Evolutionary conservation across 169 alveolate species (phyloP).

Genomic region (Eimeria nieschulzi): DNA sequence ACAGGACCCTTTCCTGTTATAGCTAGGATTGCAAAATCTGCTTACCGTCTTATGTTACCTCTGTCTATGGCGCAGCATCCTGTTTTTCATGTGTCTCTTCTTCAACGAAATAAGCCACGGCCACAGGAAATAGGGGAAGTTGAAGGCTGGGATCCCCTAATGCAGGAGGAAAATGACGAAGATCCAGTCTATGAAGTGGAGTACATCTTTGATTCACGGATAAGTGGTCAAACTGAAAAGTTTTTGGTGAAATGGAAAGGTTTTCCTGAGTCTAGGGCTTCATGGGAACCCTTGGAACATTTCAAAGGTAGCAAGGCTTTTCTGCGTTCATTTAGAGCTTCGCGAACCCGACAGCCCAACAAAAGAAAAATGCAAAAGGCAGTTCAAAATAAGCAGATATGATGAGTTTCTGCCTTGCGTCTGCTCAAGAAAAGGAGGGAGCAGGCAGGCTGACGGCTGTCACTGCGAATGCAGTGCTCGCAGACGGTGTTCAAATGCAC

Average conservation of each 20-base stretch:
- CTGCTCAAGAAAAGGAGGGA: too few relatives aligned
- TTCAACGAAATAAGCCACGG: background rate
- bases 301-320: too few relatives aligned
- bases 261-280: background rate
- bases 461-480: too few relatives aligned
- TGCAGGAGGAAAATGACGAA: background rate
- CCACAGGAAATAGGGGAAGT: background rate
- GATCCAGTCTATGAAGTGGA: background rate
- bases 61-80: background rate
- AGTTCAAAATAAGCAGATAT: too few relatives aligned
- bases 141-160: background rate
- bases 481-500: too few relatives aligned
- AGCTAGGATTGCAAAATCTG: background rate
- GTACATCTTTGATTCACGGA: background rate
- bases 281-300: constrained; percentile 8
- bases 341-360: too few relatives aligned
- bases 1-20: background rate
- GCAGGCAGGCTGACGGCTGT: too few relatives aligned
- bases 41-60: background rate
- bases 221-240: background rate
- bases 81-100: background rate
- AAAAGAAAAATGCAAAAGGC: too few relatives aligned
- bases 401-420: too few relatives aligned
- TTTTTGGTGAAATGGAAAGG: background rate
- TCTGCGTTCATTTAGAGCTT: too few relatives aligned